These are phyloP conservation scores for Prunus salicina DNA, from an alignment of 306 rosid species.

Conservation along the genomic window DNA sequence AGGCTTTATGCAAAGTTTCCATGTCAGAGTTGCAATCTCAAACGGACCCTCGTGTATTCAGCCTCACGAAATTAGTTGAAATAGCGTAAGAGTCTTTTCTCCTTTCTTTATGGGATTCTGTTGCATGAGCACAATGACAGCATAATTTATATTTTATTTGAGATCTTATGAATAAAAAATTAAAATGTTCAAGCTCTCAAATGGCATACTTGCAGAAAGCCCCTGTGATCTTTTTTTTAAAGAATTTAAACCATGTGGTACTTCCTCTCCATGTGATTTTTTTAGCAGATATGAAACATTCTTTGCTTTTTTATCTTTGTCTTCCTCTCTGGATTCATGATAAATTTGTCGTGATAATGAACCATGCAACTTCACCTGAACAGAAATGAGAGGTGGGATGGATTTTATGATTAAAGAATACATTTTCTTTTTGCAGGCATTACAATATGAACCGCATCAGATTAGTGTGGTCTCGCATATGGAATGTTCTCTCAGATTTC, in stretches of 20 bases:
- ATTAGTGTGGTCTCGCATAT: conserved; percentile 97
- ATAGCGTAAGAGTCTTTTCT: conserved; percentile 73
- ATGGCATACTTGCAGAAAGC: background rate
- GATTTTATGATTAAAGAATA: conserved; percentile 22
- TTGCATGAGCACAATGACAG: conserved; percentile 2
- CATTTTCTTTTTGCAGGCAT: conserved; percentile 72
- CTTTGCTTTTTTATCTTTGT: background rate
- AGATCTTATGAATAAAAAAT: background rate
- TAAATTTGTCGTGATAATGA: conserved; percentile 3
- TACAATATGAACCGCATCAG: conserved; percentile 99
- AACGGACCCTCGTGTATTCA: conserved; percentile 97
- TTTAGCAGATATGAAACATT: background rate
- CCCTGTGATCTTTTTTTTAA: background rate
- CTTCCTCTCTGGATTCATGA: conserved; percentile 5
- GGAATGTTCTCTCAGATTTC: conserved; percentile 98
- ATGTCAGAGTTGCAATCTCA: conserved; percentile 97
- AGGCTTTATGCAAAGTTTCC: conserved; percentile 92
- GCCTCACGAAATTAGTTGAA: conserved; percentile 97
- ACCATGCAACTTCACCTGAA: conserved; percentile 12
- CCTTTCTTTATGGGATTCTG: background rate
- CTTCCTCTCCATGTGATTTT: background rate
- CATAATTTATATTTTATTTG: background rate
- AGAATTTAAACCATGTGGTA: background rate
- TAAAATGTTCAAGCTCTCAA: background rate
- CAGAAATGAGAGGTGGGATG: conserved; percentile 4